A percentile compares a stretch with the other conserved stretches of the same genome.
Evolutionary conservation across 1,139 yeast species (phyloP).

Genomic region (Groenewaldozyma auringiensis): DNA sequence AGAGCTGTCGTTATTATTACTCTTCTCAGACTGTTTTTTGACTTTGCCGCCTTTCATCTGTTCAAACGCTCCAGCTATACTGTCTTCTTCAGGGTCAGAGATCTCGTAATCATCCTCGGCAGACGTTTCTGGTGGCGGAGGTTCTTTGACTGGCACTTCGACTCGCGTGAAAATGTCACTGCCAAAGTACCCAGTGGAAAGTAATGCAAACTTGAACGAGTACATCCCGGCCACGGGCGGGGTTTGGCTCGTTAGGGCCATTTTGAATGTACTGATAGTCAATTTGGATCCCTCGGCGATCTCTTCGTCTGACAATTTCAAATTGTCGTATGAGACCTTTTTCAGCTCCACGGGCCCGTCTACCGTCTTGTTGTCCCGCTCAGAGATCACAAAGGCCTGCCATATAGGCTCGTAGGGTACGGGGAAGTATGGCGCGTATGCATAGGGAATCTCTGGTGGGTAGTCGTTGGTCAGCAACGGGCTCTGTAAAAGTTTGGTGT

Average conservation of each 20-base stretch:
- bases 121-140: conserved; percentile 23
- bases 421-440: conserved; percentile 74
- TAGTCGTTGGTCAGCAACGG: conserved; percentile 59
- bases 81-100: conserved; percentile 65
- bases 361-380: conserved; percentile 68
- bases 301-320: conserved; percentile 45
- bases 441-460: conserved; percentile 58
- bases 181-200: conserved; percentile 34
- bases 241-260: conserved; percentile 63
- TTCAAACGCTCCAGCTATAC: conserved; percentile 48
- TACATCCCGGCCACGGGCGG: conserved; percentile 57
- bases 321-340: conserved; percentile 49
- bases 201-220: conserved; percentile 40
- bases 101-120: conserved; percentile 27
- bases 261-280: conserved; percentile 60
- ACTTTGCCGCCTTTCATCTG: conserved; percentile 55
- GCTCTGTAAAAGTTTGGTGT: conserved; percentile 51
- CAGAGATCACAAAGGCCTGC: conserved; percentile 61
- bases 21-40: conserved; percentile 25
- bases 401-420: conserved; percentile 41
- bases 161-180: conserved; percentile 33
- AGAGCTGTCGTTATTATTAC: conserved; percentile 17
- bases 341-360: conserved; percentile 58
- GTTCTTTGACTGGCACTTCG: conserved; percentile 33
- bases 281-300: conserved; percentile 41